Conservation (phyloP, 2,329 filamentous ascomycete species). For the Diplodia seriata region DNA sequence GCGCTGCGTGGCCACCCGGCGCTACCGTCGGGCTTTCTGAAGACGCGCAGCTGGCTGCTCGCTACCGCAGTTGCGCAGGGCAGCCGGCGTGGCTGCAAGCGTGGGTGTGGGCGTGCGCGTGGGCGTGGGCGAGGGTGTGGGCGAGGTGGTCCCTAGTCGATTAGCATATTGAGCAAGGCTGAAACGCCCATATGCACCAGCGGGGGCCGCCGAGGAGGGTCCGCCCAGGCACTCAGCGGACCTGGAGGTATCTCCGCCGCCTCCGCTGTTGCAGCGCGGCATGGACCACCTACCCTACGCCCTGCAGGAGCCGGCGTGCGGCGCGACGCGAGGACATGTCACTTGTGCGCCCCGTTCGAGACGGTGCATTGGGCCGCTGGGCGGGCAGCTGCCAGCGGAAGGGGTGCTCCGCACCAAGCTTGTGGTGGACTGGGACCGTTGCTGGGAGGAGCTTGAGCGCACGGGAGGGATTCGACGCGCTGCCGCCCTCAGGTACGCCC, state of each 20-base stretch:
- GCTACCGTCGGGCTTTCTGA: slow-evolving; percentile 20
- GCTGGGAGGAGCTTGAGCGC: slow-evolving; percentile 1
- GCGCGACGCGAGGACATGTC: slow-evolving; percentile 11
- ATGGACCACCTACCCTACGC: neutral
- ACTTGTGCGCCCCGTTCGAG: slow-evolving; percentile 3
- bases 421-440: neutral
- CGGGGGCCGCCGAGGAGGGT: slow-evolving; percentile 11
- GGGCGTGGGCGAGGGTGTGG: neutral
- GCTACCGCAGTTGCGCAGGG: slow-evolving; percentile 8
- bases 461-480: slow-evolving; percentile 3
- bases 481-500: slow-evolving; percentile 26
- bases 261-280: slow-evolving; percentile 6
- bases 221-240: neutral
- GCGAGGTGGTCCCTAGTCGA: slow-evolving; percentile 17
- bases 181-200: slow-evolving; percentile 22
- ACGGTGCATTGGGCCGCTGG: slow-evolving; percentile 8
- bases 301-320: slow-evolving; percentile 25
- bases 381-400: slow-evolving; percentile 1
- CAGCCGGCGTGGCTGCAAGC: slow-evolving; percentile 1
- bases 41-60: slow-evolving; percentile 16
- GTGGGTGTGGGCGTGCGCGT: neutral
- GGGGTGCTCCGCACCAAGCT: neutral
- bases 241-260: slow-evolving; percentile 22
- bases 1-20: slow-evolving; percentile 21
- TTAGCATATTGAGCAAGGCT: slow-evolving; percentile 18